Conservation (phyloP, 2,329 filamentous ascomycete genomes). For the Acrocalymma vagum region DNA sequence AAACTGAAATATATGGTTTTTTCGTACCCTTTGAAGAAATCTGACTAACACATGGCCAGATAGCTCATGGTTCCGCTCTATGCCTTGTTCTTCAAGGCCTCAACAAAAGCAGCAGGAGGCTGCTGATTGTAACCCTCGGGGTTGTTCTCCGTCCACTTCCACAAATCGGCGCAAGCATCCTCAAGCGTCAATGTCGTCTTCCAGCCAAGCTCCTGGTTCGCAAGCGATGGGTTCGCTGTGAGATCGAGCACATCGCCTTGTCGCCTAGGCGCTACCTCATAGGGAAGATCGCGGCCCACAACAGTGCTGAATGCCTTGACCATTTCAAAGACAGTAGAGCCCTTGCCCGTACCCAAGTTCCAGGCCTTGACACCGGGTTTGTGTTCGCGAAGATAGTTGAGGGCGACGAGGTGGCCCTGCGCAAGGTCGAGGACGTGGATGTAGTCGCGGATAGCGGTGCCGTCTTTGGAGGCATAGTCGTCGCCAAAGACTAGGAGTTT, state of each 20-base stretch:
- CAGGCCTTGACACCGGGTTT: slow-evolving; percentile 92
- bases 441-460: slow-evolving; percentile 96
- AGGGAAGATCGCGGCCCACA: slow-evolving; percentile 85
- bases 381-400: slow-evolving; percentile 86
- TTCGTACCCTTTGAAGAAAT: too few species aligned
- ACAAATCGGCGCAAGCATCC: slow-evolving; percentile 91
- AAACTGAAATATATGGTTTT: too few species aligned
- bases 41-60: too few species aligned
- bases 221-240: slow-evolving; percentile 87
- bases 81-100: slow-evolving; percentile 54
- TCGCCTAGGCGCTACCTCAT: slow-evolving; percentile 83
- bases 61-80: too few species aligned
- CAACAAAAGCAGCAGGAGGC: slow-evolving; percentile 83
- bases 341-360: slow-evolving; percentile 95
- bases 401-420: slow-evolving; percentile 83
- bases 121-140: slow-evolving; percentile 93
- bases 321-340: slow-evolving; percentile 97
- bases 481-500: slow-evolving; percentile 95
- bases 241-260: slow-evolving; percentile 93
- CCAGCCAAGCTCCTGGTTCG: slow-evolving; percentile 90
- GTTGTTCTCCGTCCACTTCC: slow-evolving; percentile 98
- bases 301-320: slow-evolving; percentile 91
- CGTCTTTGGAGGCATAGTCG: slow-evolving; percentile 89
- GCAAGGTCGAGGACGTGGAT: slow-evolving; percentile 95
- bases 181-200: slow-evolving; percentile 90